These are phyloP conservation scores for Astrothelium macrocarpum DNA, from an alignment of 495 filamentous ascomycete genomes.

Conservation along the genomic window DNA sequence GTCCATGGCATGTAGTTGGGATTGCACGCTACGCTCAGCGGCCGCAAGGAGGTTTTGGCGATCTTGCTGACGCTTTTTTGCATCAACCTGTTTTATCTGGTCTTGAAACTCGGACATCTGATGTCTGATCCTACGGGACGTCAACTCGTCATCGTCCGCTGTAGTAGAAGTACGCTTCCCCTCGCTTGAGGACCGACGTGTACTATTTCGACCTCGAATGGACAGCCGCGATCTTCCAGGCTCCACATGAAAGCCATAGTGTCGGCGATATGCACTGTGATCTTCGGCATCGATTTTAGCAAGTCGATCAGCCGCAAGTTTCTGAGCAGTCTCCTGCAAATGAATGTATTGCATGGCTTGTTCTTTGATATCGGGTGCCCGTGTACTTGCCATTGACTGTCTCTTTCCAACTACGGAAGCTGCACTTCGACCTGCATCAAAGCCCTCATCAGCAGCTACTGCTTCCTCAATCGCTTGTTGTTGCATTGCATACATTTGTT, in stretches of 20 bases:
- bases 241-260: slow-evolving; percentile 49
- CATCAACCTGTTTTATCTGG: slow-evolving; percentile 58
- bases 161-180: slow-evolving; percentile 40
- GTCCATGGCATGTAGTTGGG: slow-evolving; percentile 67
- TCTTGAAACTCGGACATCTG: slow-evolving; percentile 71
- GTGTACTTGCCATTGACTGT: background rate
- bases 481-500: slow-evolving; percentile 65
- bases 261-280: slow-evolving; percentile 50
- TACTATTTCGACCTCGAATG: slow-evolving; percentile 24
- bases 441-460: slow-evolving; percentile 11
- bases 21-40: slow-evolving; percentile 76
- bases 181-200: slow-evolving; percentile 57
- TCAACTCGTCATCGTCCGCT: slow-evolving; percentile 51
- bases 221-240: slow-evolving; percentile 41
- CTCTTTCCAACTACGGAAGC: slow-evolving; percentile 5
- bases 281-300: slow-evolving; percentile 52
- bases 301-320: slow-evolving; percentile 71
- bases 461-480: slow-evolving; percentile 46
- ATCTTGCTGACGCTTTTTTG: slow-evolving; percentile 63
- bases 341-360: slow-evolving; percentile 43
- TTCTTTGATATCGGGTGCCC: slow-evolving; percentile 27
- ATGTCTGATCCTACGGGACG: slow-evolving; percentile 60
- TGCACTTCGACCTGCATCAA: slow-evolving; percentile 7
- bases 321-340: slow-evolving; percentile 76
- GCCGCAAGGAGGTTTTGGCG: slow-evolving; percentile 63